Percentiles rank a stretch among this genome's conserved stretches.
phyloP scores from a whole-genome alignment of 306 rosid genomes.

The Cucumis hystrix region DNA sequence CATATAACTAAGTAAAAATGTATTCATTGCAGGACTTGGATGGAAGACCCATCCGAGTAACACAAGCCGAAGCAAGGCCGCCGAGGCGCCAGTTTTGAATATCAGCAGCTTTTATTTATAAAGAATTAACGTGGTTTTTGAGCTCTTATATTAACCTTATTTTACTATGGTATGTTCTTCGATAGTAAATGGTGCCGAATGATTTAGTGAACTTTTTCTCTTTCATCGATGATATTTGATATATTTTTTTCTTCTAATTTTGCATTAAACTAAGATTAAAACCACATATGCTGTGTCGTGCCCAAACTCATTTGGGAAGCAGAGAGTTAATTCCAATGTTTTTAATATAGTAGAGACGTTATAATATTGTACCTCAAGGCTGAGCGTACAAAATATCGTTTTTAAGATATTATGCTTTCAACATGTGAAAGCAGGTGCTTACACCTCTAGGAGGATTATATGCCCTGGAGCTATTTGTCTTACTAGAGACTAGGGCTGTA shows the following conservation, averaged over 20 bases:
- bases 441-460: too few relatives aligned
- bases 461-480: too few relatives aligned
- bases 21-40: slow-evolving; percentile 50
- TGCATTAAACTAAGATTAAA: neutral
- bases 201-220: neutral
- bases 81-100: slow-evolving; percentile 52
- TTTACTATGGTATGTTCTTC: neutral
- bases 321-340: too few relatives aligned
- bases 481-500: too few relatives aligned
- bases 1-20: slow-evolving; percentile 9
- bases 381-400: too few relatives aligned
- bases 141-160: neutral
- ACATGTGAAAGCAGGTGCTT: too few relatives aligned
- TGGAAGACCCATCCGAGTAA: slow-evolving; percentile 74
- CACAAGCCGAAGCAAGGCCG: slow-evolving; percentile 58
- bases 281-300: neutral
- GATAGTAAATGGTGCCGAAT: neutral
- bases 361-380: too few relatives aligned
- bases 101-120: neutral
- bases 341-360: too few relatives aligned
- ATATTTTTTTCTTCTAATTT: neutral
- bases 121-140: neutral
- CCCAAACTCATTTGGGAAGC: too few relatives aligned
- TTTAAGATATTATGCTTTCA: too few relatives aligned
- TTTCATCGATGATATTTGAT: neutral